Conservation (phyloP, 2,329 filamentous ascomycete genomes). For the Zymoseptoria brevis region DNA sequence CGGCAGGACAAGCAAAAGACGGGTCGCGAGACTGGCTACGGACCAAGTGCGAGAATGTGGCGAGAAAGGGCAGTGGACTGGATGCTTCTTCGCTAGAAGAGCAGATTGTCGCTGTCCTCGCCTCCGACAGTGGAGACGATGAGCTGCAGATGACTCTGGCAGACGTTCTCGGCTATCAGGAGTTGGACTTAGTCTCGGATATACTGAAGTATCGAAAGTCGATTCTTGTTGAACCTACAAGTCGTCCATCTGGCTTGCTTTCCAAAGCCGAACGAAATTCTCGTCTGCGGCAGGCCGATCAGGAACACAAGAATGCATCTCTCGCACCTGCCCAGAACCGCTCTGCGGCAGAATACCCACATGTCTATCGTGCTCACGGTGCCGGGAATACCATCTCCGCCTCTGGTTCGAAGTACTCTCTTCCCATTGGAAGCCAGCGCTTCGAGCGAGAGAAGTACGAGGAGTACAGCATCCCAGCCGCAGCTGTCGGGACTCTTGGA, state of each 20-base stretch:
- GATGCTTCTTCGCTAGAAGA: constrained; percentile 62
- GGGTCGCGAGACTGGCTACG: constrained; percentile 56
- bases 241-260: constrained; percentile 49
- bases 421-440: constrained; percentile 68
- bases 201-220: constrained; percentile 70
- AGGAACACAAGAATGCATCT: constrained; percentile 69
- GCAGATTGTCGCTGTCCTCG: constrained; percentile 68
- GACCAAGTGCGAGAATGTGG: constrained; percentile 59
- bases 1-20: constrained; percentile 17
- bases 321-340: constrained; percentile 64
- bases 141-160: constrained; percentile 86
- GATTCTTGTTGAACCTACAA: constrained; percentile 45
- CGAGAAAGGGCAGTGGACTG: constrained; percentile 57
- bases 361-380: constrained; percentile 78
- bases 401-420: constrained; percentile 70
- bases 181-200: constrained; percentile 87
- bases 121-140: constrained; percentile 62
- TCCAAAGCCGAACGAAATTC: constrained; percentile 72
- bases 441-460: constrained; percentile 71
- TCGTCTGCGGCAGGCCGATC: constrained; percentile 65
- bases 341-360: constrained; percentile 72
- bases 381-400: constrained; percentile 79
- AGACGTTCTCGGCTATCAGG: constrained; percentile 86
- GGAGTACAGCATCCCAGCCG: constrained; percentile 79
- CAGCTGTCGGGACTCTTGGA: constrained; percentile 65